Evolutionary conservation across 2,329 filamentous ascomycete genomes (phyloP), one percentile per base, ranked within the genome.

Genomic region (Cadophora luteo-olivacea): DNA sequence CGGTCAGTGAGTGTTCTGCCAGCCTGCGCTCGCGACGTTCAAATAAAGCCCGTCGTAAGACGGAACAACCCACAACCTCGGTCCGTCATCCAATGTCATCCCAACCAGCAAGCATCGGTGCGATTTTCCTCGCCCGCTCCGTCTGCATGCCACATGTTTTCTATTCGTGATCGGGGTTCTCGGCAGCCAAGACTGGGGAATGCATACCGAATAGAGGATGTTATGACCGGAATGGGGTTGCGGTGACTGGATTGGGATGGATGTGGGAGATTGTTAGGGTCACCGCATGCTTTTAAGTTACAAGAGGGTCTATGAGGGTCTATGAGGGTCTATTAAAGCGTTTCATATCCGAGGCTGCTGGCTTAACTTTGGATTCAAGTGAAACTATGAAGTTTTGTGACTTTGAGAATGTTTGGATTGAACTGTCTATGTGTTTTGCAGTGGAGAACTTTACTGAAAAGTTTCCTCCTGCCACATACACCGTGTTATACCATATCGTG

Each of bases 41-140:
- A 54, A 54, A 54, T 54, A 54, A 54, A 54, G 12, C 11, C 4
- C 36, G 36, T 38, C 36, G 36, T 38, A 11, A 25, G 52, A 55
- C 52, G 52, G 52, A 55, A 49, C 45, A 49, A 22, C 45, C 29
- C 52, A 19, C 52, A 55, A 32, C 25, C 52, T 55, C 52, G 52
- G 52, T 55, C 52, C 52, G 52, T 29, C 29, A 5, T 5, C 14
- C 41, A 5, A 19, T 14, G 3, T 41, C 6, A 14, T 41, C 33
- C 11, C 6, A 41, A 11, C 16, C 38, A 12, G 8, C 29, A 29
- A 3, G 29, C 29, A 29, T 5, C 29, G 29, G 29, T 29, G 29
- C 29, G 5, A 29, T 29, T 29, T 29, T 29, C 41, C 41, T 5
- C 16, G 4, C 16, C 41, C 41, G 14, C 14, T 45, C 41, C 41